Evolutionary conservation across 768 basidiomycete species (phyloP).

Genomic region (Boletus edulis): DNA sequence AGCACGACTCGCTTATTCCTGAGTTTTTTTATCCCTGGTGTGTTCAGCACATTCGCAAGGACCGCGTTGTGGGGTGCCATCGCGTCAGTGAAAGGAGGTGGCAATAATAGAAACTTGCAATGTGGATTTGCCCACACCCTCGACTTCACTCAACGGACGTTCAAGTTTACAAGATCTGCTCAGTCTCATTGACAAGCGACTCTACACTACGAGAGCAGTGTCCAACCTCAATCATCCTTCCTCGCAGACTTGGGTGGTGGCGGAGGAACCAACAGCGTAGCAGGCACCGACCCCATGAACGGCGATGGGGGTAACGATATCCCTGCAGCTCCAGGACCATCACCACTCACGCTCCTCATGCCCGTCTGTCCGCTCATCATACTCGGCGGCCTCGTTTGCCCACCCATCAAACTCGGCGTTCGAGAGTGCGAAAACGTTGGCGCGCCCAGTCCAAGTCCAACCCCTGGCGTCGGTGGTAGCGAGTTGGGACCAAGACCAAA

Average conservation of each 20-base stretch:
- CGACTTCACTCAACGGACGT: too few species aligned
- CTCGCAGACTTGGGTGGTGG: constrained; percentile 20
- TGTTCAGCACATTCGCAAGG: constrained; percentile 60
- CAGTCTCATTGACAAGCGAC: background rate
- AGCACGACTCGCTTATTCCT: constrained; percentile 75
- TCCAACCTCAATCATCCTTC: constrained; percentile 27
- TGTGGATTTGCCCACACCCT: too few species aligned
- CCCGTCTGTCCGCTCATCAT: background rate
- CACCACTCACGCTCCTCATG: constrained; percentile 14
- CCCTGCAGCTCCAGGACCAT: constrained; percentile 6
- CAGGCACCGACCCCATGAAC: constrained; percentile 15
- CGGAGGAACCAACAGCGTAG: constrained; percentile 17
- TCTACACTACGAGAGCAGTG: background rate
- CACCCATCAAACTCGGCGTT: constrained; percentile 23
- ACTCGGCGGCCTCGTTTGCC: background rate
- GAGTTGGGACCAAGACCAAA: constrained; percentile 32
- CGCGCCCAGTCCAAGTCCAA: constrained; percentile 30
- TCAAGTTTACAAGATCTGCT: background rate
- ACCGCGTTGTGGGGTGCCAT: constrained; percentile 43
- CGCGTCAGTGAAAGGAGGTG: background rate
- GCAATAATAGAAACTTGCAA: background rate
- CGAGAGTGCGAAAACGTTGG: constrained; percentile 21
- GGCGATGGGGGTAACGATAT: constrained; percentile 24
- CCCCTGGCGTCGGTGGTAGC: constrained; percentile 25
- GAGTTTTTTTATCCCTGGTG: constrained; percentile 64